A percentile compares a stretch with the other conserved stretches of the same genome.
Evolutionary conservation across 148 eudicot genomes (phyloP).

Genomic region (Rhododendron molle): DNA sequence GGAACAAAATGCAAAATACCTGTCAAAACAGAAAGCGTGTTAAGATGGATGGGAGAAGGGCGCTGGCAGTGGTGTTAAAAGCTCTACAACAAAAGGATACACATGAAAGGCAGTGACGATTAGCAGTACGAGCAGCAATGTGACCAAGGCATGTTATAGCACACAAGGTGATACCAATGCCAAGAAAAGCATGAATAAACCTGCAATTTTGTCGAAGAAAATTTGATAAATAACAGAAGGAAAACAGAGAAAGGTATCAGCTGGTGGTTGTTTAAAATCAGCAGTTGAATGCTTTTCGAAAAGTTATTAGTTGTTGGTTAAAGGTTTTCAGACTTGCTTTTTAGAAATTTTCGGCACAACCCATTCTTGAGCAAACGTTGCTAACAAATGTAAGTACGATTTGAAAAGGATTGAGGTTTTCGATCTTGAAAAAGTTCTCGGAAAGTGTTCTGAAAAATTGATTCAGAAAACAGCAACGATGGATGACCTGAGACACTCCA

Average conservation of each 20-base stretch:
- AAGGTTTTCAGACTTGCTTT: background rate
- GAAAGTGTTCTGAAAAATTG: background rate
- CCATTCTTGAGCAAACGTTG: background rate
- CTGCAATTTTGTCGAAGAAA: constrained; percentile 22
- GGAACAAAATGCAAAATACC: too few relatives aligned
- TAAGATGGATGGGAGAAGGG: too few relatives aligned
- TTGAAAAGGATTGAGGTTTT: background rate
- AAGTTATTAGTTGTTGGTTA: background rate
- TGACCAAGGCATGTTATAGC: constrained; percentile 45
- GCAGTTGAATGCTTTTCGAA: background rate
- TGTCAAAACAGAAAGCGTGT: too few relatives aligned
- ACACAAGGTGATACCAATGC: constrained; percentile 30
- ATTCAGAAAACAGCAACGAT: background rate
- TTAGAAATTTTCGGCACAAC: background rate
- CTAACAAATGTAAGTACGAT: too few relatives aligned
- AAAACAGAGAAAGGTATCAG: too few relatives aligned
- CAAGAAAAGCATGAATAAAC: constrained; percentile 51
- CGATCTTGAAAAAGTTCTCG: too few relatives aligned
- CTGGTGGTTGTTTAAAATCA: background rate
- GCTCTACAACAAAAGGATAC: constrained; percentile 33
- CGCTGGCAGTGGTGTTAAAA: too few relatives aligned
- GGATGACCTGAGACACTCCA: background rate
- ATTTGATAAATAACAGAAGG: too few relatives aligned
- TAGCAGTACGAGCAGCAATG: constrained; percentile 30
- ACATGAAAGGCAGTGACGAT: constrained; percentile 25